These are phyloP conservation scores for Wallemia hederae DNA, from an alignment of 1,284 basidiomycete species.

Conservation along the genomic window DNA sequence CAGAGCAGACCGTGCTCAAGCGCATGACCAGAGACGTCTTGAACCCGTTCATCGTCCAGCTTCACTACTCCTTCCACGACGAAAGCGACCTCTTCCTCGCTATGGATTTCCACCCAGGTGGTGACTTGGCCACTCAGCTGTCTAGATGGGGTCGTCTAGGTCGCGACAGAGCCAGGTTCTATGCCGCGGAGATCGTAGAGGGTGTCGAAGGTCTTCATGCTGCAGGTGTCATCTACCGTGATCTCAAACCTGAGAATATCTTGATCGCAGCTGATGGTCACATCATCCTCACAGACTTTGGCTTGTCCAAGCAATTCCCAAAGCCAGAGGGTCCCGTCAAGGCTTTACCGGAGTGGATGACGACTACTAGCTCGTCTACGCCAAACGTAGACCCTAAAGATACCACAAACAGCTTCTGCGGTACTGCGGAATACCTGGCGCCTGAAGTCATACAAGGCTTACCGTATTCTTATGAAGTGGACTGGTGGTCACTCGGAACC, in stretches of 20 bases:
- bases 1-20: constrained; percentile 74
- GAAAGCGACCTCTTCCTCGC: constrained; percentile 74
- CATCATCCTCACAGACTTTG: constrained; percentile 85
- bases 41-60: constrained; percentile 74
- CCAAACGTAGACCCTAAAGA: constrained; percentile 16
- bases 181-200: constrained; percentile 75
- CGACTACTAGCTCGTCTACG: background rate
- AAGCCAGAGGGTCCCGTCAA: constrained; percentile 16
- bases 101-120: constrained; percentile 87
- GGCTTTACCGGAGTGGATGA: constrained; percentile 7
- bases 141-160: constrained; percentile 77
- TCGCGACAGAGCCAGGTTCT: constrained; percentile 72
- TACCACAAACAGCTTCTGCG: constrained; percentile 54
- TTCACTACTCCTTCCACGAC: constrained; percentile 90
- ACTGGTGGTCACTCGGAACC: constrained; percentile 94
- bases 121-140: constrained; percentile 83
- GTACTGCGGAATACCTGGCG: constrained; percentile 76
- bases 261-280: constrained; percentile 76
- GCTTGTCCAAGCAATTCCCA: constrained; percentile 61
- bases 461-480: constrained; percentile 75
- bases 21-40: constrained; percentile 33
- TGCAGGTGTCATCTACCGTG: constrained; percentile 23
- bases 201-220: constrained; percentile 54
- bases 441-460: constrained; percentile 76
- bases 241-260: constrained; percentile 82